A percentile compares a stretch with the other conserved stretches of the same genome.
Evolutionary conservation across 2,329 filamentous ascomycete genomes (phyloP).

Genomic region (Juglanconis juglandina): DNA sequence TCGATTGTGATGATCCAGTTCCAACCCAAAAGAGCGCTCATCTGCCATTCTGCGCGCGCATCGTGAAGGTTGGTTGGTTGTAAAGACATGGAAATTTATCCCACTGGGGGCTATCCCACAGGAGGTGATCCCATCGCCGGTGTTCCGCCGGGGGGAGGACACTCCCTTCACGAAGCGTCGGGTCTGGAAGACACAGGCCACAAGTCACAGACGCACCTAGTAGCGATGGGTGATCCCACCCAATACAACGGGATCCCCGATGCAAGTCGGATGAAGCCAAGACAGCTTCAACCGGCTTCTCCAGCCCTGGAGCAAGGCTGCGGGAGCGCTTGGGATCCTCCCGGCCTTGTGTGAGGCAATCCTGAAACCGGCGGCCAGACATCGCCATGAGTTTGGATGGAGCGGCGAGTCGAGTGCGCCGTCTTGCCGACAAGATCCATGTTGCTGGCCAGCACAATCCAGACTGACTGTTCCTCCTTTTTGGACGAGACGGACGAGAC

Average conservation of each 20-base stretch:
- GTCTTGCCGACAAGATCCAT: conserved; percentile 2
- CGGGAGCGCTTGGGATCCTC: conserved; percentile 1
- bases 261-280: neutral
- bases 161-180: no score
- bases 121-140: no score
- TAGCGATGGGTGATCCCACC: no score
- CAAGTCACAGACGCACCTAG: neutral
- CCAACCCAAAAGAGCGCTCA: no score
- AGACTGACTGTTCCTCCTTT: neutral
- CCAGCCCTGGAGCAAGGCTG: neutral
- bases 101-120: no score
- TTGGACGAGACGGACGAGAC: no score
- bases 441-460: neutral
- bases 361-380: conserved; percentile 34
- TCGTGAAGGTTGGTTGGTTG: no score
- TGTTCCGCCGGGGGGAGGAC: no score
- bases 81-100: no score
- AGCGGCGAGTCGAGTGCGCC: conserved; percentile 5
- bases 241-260: neutral
- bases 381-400: neutral
- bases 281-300: neutral
- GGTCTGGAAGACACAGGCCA: neutral
- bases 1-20: no score
- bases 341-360: conserved; percentile 36
- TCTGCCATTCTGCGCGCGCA: no score